Conservation (phyloP, 257 asterid genomes). For the Solanum paucissectum region DNA sequence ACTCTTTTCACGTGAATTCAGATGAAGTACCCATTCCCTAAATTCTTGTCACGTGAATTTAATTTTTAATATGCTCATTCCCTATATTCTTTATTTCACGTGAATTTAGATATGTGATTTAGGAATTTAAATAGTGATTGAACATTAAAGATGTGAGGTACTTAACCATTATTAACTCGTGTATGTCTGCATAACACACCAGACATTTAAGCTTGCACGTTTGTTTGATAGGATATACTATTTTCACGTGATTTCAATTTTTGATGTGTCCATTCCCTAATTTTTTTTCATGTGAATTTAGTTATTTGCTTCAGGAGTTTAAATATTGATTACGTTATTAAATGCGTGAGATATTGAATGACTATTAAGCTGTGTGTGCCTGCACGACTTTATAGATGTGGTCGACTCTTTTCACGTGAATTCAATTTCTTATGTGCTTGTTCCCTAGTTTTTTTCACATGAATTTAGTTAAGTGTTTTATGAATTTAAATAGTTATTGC, state of each 20-base stretch:
- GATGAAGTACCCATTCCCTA: no score
- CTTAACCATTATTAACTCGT: no score
- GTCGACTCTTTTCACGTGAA: not conserved
- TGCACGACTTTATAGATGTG: not conserved
- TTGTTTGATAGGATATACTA: not conserved
- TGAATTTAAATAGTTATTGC: not conserved
- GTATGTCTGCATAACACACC: not conserved
- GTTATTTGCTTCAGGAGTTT: no score
- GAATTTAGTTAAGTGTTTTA: not conserved
- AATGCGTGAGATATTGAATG: no score
- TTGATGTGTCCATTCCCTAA: not conserved
- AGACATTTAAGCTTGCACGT: not conserved
- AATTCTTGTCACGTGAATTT: no score
- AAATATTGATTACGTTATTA: no score
- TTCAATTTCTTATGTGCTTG: fast-evolving
- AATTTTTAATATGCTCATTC: not conserved
- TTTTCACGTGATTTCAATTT: not conserved
- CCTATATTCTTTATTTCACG: not conserved
- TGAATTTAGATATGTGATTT: not conserved
- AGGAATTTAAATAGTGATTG: not conserved
- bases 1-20: no score
- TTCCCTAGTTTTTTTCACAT: no score
- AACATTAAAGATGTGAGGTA: not conserved
- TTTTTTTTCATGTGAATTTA: no score
- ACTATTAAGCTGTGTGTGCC: not conserved